Evolutionary conservation across 1,139 yeast genomes (phyloP).

Genomic region (Diutina ranongensis): DNA sequence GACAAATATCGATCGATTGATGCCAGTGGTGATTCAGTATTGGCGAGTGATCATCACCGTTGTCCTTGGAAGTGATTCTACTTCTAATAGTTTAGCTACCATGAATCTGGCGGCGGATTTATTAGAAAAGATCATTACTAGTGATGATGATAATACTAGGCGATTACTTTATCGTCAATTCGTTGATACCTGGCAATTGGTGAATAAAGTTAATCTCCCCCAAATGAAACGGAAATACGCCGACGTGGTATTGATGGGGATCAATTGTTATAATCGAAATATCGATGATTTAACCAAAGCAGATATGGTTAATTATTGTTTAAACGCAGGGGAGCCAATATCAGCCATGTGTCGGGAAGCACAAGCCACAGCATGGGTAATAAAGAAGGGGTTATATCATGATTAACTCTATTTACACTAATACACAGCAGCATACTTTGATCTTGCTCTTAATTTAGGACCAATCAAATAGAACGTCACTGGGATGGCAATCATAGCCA

Average conservation of each 20-base stretch:
- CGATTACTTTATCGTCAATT: neutral
- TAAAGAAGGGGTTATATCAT: neutral
- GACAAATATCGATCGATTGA: neutral
- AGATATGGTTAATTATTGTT: neutral
- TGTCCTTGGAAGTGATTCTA: neutral
- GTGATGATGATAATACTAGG: neutral
- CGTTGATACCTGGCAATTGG: neutral
- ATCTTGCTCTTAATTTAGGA: constrained; percentile 36
- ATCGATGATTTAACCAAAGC: neutral
- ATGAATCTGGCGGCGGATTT: neutral
- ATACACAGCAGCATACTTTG: constrained; percentile 27
- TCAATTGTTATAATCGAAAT: neutral
- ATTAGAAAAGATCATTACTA: neutral
- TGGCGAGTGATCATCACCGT: neutral
- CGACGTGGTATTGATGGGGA: neutral
- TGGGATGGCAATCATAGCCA: constrained; percentile 51
- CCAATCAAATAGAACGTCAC: constrained; percentile 40
- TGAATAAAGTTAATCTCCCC: neutral
- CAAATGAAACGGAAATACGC: neutral
- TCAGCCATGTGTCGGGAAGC: neutral
- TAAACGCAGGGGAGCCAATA: neutral
- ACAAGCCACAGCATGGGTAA: neutral
- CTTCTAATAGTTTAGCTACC: neutral
- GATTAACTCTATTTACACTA: too few relatives aligned
- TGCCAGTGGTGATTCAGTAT: neutral